Base-by-base conservation (phyloP, 305 asterid species). In the Vinca major region DNA sequence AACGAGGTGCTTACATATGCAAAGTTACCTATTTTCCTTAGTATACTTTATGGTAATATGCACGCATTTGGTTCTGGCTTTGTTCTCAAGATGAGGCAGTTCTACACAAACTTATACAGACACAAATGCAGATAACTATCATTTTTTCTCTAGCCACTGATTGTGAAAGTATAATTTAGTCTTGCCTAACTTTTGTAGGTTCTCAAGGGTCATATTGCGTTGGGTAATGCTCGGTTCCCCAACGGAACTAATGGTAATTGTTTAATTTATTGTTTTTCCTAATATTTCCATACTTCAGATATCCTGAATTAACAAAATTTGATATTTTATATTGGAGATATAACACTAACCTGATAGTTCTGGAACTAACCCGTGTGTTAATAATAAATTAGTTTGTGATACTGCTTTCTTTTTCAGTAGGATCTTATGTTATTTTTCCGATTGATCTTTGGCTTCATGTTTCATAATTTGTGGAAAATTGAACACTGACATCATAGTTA, bases 161-260 rank as follows among this genome's bases (percentile, higher is more conserved):
- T 0, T 47, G 7, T 20, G 5, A 12, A 45, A 61, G 13, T 10
- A 9, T 41, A 44, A 66, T 26, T 39, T 17, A 39, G 48, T 36
- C 63, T 69, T 58, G 11, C 40, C 36, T 19, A 73, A 40, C 21
- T 65, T 63, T 33, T 83, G 75, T 80, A 91, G 98, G 98, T 91
- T 85, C 92, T 93, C 73, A 90, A 90, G 84, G 97, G 99, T 48
- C 99, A 93, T 76, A 82, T 93, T 77, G 90, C 87, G 67, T 78
- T 93, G 91, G 96, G 92, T 33, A 87, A 81, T 83, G 98, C 97
- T 71, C 82, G 89, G 78, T 93, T 93, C 82, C 99, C 99, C 16
- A 86, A 65, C 64, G 99, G 99, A 80, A 90, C 97, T 62, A 85
- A 88, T 47, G 97, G 98, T 93, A 88, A 26, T 19, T 69, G 57